phyloP scores from a whole-genome alignment of 2,329 filamentous ascomycete species.

The Alternaria gansuensis region DNA sequence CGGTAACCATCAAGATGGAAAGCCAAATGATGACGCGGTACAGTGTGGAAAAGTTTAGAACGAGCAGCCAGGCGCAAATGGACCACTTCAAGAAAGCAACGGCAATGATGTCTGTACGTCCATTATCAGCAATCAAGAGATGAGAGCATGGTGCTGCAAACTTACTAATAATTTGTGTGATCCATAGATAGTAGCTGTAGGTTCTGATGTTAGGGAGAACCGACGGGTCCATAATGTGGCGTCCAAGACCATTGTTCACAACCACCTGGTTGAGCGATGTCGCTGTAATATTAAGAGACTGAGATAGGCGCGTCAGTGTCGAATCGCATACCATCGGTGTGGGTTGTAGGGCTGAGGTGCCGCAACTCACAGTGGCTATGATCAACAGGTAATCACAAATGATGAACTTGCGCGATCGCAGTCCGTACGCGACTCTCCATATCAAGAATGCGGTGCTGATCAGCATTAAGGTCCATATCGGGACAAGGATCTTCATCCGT shows the following conservation, averaged over 20 bases:
- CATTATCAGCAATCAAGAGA: not conserved
- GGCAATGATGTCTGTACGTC: slow-evolving; percentile 31
- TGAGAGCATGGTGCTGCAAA: not conserved
- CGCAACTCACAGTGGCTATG: slow-evolving; percentile 35
- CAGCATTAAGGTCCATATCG: slow-evolving; percentile 30
- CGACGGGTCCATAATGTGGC: slow-evolving; percentile 39
- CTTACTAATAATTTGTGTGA: slow-evolving; percentile 35
- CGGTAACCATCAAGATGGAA: slow-evolving; percentile 39
- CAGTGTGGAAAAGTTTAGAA: slow-evolving; percentile 40
- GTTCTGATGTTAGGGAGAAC: slow-evolving; percentile 25
- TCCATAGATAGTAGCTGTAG: slow-evolving; percentile 38
- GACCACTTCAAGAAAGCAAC: slow-evolving; percentile 45
- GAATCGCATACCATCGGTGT: not conserved
- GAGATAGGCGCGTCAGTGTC: slow-evolving; percentile 13
- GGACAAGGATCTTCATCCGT: slow-evolving; percentile 33
- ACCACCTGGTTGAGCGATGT: slow-evolving; percentile 23
- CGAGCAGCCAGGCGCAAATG: slow-evolving; percentile 43
- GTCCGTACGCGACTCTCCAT: slow-evolving; percentile 38
- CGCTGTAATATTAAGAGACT: slow-evolving; percentile 33
- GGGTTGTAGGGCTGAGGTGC: slow-evolving; percentile 4
- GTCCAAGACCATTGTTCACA: slow-evolving; percentile 32
- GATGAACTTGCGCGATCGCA: slow-evolving; percentile 35
- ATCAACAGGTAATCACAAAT: slow-evolving; percentile 40
- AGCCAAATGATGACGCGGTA: slow-evolving; percentile 41
- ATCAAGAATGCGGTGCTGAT: slow-evolving; percentile 36